A percentile compares a stretch with the other conserved stretches of the same genome.
These are phyloP conservation scores for Dacryopinax primogenitus DNA, from an alignment of 768 basidiomycete genomes.

Conservation along the genomic window DNA sequence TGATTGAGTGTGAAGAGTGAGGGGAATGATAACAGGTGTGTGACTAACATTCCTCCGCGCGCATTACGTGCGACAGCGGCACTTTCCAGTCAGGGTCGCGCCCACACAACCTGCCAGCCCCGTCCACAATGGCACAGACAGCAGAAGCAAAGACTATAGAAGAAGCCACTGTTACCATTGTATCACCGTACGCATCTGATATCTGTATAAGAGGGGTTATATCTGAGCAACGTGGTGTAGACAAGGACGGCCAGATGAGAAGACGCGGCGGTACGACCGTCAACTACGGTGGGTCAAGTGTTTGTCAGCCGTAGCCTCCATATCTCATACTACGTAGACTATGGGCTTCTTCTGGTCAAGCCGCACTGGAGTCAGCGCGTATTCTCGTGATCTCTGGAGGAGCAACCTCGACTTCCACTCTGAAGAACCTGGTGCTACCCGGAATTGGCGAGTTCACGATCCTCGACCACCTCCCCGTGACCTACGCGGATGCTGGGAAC, in stretches of 20 bases:
- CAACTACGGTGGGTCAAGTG: conserved; percentile 59
- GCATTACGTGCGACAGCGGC: background rate
- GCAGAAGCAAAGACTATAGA: background rate
- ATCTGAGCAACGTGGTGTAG: background rate
- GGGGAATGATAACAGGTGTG: no score
- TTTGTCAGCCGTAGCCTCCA: background rate
- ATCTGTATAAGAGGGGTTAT: background rate
- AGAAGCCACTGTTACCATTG: background rate
- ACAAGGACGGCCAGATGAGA: conserved; percentile 63
- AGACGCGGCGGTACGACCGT: conserved; percentile 85
- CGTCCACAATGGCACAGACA: conserved; percentile 1
- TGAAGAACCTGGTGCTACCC: conserved; percentile 95
- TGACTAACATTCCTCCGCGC: conserved; percentile 6
- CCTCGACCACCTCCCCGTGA: conserved; percentile 51
- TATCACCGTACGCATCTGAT: background rate
- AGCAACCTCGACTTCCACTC: conserved; percentile 73
- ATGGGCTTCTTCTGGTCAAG: conserved; percentile 88
- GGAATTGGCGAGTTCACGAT: conserved; percentile 94
- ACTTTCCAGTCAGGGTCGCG: background rate
- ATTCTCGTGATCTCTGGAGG: conserved; percentile 69
- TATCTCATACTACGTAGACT: conserved; percentile 38
- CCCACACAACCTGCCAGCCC: background rate
- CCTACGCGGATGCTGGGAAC: conserved; percentile 73
- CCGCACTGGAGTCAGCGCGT: conserved; percentile 70
- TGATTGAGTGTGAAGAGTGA: no score